Percentiles rank a stretch among this genome's conserved stretches.
These are phyloP conservation scores for Russula sp. DNA, from an alignment of 768 basidiomycete genomes.

Conservation along the genomic window DNA sequence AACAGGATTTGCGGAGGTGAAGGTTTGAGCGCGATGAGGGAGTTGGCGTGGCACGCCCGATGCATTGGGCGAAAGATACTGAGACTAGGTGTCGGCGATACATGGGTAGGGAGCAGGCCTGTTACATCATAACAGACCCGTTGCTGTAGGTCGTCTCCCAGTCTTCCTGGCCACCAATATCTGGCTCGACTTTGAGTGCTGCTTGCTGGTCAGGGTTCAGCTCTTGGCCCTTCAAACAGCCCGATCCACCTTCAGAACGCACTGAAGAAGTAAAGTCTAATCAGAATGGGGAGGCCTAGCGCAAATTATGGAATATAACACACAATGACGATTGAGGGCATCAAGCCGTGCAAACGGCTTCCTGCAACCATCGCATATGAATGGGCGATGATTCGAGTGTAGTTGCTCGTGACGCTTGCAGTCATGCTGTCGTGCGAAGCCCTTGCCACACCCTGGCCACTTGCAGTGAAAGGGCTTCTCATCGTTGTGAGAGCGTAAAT, in stretches of 20 bases:
- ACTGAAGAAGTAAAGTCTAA: conserved; percentile 41
- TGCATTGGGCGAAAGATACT: too few relatives aligned
- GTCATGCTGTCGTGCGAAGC: conserved; percentile 92
- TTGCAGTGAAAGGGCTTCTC: conserved; percentile 94
- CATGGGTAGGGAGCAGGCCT: too few relatives aligned
- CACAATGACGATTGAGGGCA: conserved; percentile 89
- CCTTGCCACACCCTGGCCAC: conserved; percentile 93
- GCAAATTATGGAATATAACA: conserved; percentile 31
- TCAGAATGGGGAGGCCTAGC: background rate
- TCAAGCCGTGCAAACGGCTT: conserved; percentile 96
- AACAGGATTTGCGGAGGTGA: background rate
- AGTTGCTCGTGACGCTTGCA: conserved; percentile 96
- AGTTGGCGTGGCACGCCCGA: background rate
- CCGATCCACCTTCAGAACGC: conserved; percentile 78
- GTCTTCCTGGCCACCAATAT: conserved; percentile 6
- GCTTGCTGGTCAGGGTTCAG: conserved; percentile 27
- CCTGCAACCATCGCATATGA: conserved; percentile 88
- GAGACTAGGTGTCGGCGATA: background rate
- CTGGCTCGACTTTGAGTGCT: conserved; percentile 14
- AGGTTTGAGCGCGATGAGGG: background rate
- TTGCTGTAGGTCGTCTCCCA: background rate
- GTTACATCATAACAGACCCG: conserved; percentile 5
- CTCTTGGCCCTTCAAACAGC: conserved; percentile 55
- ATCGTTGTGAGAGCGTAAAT: conserved; percentile 91
- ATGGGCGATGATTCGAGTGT: conserved; percentile 89